Evolutionary conservation across 2,329 filamentous ascomycete genomes (phyloP), one percentile per base, ranked within the genome.

Genomic region (Epichloe bromicola): DNA sequence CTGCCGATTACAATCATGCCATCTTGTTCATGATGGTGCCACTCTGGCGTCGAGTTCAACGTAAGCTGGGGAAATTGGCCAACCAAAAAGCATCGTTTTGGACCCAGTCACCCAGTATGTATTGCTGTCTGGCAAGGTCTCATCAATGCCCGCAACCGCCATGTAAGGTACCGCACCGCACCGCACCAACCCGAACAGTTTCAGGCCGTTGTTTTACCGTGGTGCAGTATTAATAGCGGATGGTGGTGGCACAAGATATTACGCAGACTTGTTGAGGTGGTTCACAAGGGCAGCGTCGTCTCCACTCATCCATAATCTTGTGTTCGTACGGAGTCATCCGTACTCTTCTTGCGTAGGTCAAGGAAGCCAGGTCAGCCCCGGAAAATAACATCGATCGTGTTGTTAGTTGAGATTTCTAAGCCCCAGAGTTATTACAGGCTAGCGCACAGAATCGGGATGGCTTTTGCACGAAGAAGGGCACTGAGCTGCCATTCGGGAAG

Each of bases 111-210:
- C 20, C 46, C n/a, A 41, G 11, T 17, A 30, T 30, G 26, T 20
- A 14, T 48, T 41, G 26, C 37, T 41, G 23, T 41, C 26, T 20
- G 46, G 46, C 26, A 19, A 36, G 30, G 46, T 17, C 14, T 40
- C 30, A 4, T 11, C 26, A 14, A 34, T 41, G 46, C n/a, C 10
- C 30, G 2, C 23, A 42, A 19, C 44, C 14, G 15, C 30, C 26
- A 51, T 51, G 41, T 39, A 40, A 42, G 43, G 43, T 39, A 43
- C 41, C 33, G 42, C 42, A 43, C 41, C 33, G 42, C 42, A 43
- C 41, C 33, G 34, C 42, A 45, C 41, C 41, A 50, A 4, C 34
- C 36, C 41, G 43, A 34, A 20, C 34, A 36, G 46, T 45, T 45
- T 40, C 50, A 51, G 11, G 26, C 45, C 23, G 36, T 36, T 12